Conservation (phyloP, 1,139 yeast species). For the Pichiaceae sp. region DNA sequence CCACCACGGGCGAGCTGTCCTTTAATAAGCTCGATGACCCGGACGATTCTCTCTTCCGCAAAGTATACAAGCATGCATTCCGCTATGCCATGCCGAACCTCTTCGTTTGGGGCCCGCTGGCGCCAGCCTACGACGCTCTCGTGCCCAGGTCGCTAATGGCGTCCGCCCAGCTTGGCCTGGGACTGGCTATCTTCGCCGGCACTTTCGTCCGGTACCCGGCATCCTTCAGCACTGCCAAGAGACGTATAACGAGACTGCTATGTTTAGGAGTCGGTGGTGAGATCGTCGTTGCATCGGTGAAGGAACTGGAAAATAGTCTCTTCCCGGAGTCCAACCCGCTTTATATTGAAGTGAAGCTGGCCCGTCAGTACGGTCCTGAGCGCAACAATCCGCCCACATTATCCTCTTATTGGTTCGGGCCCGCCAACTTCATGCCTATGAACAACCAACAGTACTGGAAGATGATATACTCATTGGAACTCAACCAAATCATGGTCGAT, state of each 20-base stretch:
- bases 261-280: slow-evolving; percentile 7
- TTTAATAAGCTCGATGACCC: slow-evolving; percentile 17
- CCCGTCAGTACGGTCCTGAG: slow-evolving; percentile 13
- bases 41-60: slow-evolving; percentile 12
- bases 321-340: slow-evolving; percentile 17
- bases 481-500: slow-evolving; percentile 11
- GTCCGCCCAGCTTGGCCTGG: slow-evolving; percentile 14
- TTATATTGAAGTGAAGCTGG: slow-evolving; percentile 19
- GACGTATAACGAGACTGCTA: slow-evolving; percentile 3
- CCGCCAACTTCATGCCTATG: slow-evolving; percentile 24
- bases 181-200: slow-evolving; percentile 11
- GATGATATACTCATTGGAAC: slow-evolving; percentile 12
- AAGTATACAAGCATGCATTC: slow-evolving; percentile 13
- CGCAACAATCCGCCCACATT: slow-evolving; percentile 9
- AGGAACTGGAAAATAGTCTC: slow-evolving; percentile 8
- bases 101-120: slow-evolving; percentile 23
- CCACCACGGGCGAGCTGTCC: slow-evolving; percentile 3
- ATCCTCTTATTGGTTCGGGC: slow-evolving; percentile 19
- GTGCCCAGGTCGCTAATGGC: slow-evolving; percentile 16
- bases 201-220: slow-evolving; percentile 8
- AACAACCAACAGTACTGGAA: slow-evolving; percentile 13
- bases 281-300: slow-evolving; percentile 4
- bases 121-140: slow-evolving; percentile 24
- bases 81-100: slow-evolving; percentile 20
- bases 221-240: slow-evolving; percentile 1